Base-by-base conservation (phyloP, 2,329 filamentous ascomycete genomes). In the Aureobasidium melanogenum region DNA sequence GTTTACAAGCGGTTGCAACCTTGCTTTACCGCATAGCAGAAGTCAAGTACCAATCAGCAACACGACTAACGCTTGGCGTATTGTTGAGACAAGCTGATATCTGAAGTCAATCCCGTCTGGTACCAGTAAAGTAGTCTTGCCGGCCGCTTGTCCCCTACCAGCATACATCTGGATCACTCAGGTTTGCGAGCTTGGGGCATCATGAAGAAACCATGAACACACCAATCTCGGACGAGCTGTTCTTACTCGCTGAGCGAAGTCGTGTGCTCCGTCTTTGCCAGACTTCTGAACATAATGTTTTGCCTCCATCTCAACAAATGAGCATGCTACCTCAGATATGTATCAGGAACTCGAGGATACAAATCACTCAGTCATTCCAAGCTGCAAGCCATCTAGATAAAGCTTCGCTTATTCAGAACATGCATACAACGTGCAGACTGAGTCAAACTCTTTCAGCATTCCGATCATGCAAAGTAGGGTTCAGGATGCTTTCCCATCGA, bases 401-500 rank as follows among this genome's bases (percentile, higher is more conserved):
- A n/a, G 24, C 19, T 30, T 59, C 56, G 56, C 44, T 59, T 50
- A 34, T 17, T 9, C 24, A 15, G 26, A 19, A 32, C 17, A 30
- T 36, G 6, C 32, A 36, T 28, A 48, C 38, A 41, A 12, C 19
- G 10, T 58, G 43, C 43, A 48, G 55, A 48, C 43, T 19, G 7
- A 15, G 14, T 38, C 43, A 48, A 48, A 38, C 55, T 58, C 56
- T 51, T 59, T 50, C 17, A 36, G 32, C 32, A 39, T 26, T 28
- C 2, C 38, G 17, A 44, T 44, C 38, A 17, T 56, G 52, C 39
- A 44, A 24, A 56, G 43, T 47, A 58, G 43, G 52, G n/a, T 19
- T n/a, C 15, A 36, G 28, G 52, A 56, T 46, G 39, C 55, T 48
- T 58, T 39, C 14, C 30, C 43, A 47, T 58, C 55, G 55, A 58